phyloP scores from a whole-genome alignment of 192 early-diverging fungal species.

The Umbelopsis vinacea region DNA sequence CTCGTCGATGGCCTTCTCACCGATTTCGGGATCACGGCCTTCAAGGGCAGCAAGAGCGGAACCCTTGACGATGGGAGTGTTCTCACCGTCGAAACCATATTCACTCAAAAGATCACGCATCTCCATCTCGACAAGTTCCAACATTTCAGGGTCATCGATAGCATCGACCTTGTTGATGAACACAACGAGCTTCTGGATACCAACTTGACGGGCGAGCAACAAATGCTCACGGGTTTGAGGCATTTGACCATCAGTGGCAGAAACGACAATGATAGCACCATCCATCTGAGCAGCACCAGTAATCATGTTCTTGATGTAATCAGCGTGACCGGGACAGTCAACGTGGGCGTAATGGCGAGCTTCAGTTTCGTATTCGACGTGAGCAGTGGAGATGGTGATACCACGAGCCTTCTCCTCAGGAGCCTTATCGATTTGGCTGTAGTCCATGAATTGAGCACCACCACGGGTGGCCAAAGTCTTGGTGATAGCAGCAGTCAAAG shows the following conservation, averaged over 20 bases:
- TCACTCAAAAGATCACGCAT: constrained; percentile 93
- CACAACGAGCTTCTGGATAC: constrained; percentile 90
- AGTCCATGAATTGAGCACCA: constrained; percentile 91
- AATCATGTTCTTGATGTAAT: constrained; percentile 99
- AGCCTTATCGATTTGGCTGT: constrained; percentile 97
- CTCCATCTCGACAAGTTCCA: constrained; percentile 99
- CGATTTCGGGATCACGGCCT: constrained; percentile 87
- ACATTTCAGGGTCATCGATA: constrained; percentile 95
- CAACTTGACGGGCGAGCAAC: constrained; percentile 95
- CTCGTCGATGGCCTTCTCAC: constrained; percentile 85
- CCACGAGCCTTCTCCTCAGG: constrained; percentile 98
- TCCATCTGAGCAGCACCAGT: constrained; percentile 99
- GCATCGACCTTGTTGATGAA: constrained; percentile 99
- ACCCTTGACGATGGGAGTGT: constrained; percentile 88
- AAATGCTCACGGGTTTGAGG: constrained; percentile 98
- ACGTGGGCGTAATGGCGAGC: constrained; percentile 95
- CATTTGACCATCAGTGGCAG: constrained; percentile 98
- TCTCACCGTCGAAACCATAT: constrained; percentile 94
- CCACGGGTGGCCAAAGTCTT: constrained; percentile 86
- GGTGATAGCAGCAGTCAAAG: constrained; percentile 98
- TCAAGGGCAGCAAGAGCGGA: constrained; percentile 96
- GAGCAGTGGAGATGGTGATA: constrained; percentile 97
- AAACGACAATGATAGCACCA: constrained; percentile 97
- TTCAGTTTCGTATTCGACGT: constrained; percentile 95
- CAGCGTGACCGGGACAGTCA: constrained; percentile 98